Conservation (phyloP, 306 rosid species). For the Gleditsia sinensis region DNA sequence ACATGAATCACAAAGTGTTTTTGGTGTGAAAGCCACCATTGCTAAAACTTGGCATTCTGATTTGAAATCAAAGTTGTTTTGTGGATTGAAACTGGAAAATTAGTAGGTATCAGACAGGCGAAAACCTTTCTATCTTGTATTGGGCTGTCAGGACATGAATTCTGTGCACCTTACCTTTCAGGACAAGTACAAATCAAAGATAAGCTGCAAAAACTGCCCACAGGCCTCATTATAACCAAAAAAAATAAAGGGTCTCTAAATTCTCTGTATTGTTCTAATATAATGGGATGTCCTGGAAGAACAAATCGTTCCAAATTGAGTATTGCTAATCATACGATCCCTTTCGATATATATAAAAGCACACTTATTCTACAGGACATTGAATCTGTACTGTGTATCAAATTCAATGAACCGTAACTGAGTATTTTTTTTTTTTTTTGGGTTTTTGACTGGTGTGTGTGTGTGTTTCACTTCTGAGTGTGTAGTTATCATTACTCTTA, state of each 20-base stretch:
- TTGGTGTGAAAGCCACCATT: no score
- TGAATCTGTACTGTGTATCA: background rate
- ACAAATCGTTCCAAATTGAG: background rate
- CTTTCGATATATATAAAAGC: background rate
- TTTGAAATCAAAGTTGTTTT: no score
- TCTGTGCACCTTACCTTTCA: background rate
- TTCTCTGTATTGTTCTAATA: background rate
- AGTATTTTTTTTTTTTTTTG: no score
- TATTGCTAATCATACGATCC: background rate
- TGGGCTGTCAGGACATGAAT: background rate
- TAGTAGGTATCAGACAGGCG: no score
- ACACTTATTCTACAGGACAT: background rate
- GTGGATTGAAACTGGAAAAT: no score
- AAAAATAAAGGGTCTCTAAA: no score
- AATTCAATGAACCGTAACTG: background rate
- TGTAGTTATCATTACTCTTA: background rate
- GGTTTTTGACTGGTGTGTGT: no score
- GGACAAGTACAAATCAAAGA: background rate
- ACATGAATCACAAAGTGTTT: no score
- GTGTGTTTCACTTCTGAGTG: background rate
- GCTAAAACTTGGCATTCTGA: no score
- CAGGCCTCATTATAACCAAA: background rate
- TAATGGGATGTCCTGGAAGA: background rate
- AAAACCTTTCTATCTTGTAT: background rate
- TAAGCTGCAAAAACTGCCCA: background rate